These are phyloP conservation scores for Lachnellula suecica DNA, from an alignment of 2,329 filamentous ascomycete genomes.

Conservation along the genomic window DNA sequence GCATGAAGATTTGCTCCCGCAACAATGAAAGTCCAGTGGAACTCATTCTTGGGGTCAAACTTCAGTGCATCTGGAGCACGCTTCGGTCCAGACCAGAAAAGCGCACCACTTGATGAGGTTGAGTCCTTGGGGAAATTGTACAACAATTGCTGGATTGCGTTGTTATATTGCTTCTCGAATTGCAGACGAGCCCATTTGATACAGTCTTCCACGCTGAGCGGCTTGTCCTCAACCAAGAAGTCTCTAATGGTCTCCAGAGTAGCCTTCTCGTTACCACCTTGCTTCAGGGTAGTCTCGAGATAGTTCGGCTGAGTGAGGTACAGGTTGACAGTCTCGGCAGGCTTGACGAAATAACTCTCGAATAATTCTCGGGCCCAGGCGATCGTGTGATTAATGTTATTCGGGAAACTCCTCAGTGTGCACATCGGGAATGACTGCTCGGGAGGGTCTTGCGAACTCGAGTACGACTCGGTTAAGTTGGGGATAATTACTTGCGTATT, in stretches of 20 bases:
- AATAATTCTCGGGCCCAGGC: conserved; percentile 97
- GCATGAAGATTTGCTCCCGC: conserved; percentile 90
- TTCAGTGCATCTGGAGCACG: conserved; percentile 88
- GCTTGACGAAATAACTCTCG: conserved; percentile 89
- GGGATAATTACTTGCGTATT: conserved; percentile 97
- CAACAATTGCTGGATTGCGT: conserved; percentile 90
- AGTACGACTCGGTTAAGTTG: conserved; percentile 92
- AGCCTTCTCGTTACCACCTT: conserved; percentile 92
- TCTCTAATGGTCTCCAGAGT: conserved; percentile 88
- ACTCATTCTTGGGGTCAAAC: conserved; percentile 81
- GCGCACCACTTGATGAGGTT: conserved; percentile 80
- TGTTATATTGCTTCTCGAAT: conserved; percentile 96
- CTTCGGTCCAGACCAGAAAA: conserved; percentile 98
- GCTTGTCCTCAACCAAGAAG: conserved; percentile 88
- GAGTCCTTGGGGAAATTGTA: conserved; percentile 98
- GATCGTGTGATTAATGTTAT: conserved; percentile 98
- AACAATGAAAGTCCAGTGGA: conserved; percentile 85
- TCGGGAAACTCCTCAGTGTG: conserved; percentile 94
- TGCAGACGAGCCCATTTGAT: conserved; percentile 91
- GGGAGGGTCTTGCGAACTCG: conserved; percentile 92
- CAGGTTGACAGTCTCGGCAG: conserved; percentile 89
- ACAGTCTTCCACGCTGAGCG: conserved; percentile 90
- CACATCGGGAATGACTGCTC: conserved; percentile 99
- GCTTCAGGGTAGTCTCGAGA: conserved; percentile 81
- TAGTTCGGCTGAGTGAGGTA: conserved; percentile 93